Evolutionary conservation across 2,329 filamentous ascomycete genomes (phyloP), one percentile per base, ranked within the genome.

Genomic region (Phaeosphaeriaceae sp.): DNA sequence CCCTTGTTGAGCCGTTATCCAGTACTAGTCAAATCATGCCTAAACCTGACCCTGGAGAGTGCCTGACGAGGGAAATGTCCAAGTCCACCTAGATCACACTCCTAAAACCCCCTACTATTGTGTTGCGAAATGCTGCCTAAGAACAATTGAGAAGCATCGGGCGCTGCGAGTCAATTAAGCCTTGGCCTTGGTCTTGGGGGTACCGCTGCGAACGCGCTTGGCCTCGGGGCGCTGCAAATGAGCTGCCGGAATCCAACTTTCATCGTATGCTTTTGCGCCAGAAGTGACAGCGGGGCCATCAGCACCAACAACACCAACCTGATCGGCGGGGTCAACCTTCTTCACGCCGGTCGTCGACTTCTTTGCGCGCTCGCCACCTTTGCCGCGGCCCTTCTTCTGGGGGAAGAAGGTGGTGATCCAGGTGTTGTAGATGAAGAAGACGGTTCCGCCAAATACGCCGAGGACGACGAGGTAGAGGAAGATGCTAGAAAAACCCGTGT

Each of bases 371-470:
- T 91, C 89, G 61, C 88, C 77, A 54, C 78, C 78, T 74, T 84
- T 84, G 63, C 79, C 81, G 48, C 79, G 73, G 55, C 81, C 79
- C 66, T 79, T 79, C 76, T 86, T 87, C 81, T 96, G 91, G 40
- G 94, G 93, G 82, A 97, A 96, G 72, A 99, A 89, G 12, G 92
- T 87, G 67, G 92, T 90, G 77, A 99, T 89, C 92, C 93, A 97
- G 68, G 93, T 96, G 81, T 88, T 94, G 85, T 99, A 99, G 79
- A 97, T 91, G 77, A 96, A 96, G 85, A 93, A 97, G 73, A 88
- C 84, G 45, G 87, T 91, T 55, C 89, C 92, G 59, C 78, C 85
- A 73, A 96, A 95, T 56, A 82, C 84, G 54, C 83, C 87, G 45
- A 87, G 81, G 64, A 99, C 88, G 81, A 97, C 87, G 72, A 96